These are phyloP conservation scores for Populus alba DNA, from an alignment of 345 rosid genomes.

Conservation along the genomic window DNA sequence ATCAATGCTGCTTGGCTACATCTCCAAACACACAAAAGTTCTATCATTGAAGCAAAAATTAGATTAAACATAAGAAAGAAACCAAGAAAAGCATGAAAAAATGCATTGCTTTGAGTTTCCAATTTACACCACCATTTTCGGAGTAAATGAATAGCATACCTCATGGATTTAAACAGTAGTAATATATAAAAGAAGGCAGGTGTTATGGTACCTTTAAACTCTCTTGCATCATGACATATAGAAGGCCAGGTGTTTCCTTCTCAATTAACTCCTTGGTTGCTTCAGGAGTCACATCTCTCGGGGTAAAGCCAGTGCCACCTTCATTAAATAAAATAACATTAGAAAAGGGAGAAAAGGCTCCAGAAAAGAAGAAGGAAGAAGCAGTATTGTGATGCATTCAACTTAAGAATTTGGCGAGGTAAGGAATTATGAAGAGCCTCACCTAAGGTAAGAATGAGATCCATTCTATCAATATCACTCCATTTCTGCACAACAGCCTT, in stretches of 20 bases:
- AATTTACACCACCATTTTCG: too few relatives aligned
- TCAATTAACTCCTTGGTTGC: slow-evolving; percentile 81
- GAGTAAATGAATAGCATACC: too few relatives aligned
- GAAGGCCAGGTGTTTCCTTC: slow-evolving; percentile 89
- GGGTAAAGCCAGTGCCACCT: slow-evolving; percentile 97
- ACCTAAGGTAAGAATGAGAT: slow-evolving; percentile 92
- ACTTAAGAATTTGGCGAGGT: background rate
- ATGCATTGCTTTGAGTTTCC: too few relatives aligned
- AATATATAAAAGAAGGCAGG: background rate
- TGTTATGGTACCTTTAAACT: slow-evolving; percentile 67
- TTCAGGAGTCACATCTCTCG: slow-evolving; percentile 97
- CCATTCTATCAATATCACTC: slow-evolving; percentile 73
- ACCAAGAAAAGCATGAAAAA: too few relatives aligned
- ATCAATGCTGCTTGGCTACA: too few relatives aligned
- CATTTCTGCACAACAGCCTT: slow-evolving; percentile 64
- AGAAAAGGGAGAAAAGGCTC: background rate
- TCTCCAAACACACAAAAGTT: too few relatives aligned
- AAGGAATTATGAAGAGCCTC: slow-evolving; percentile 14
- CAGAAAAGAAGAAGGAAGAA: background rate
- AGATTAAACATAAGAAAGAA: too few relatives aligned
- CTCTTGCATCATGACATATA: slow-evolving; percentile 91
- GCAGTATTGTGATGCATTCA: background rate
- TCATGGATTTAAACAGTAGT: too few relatives aligned
- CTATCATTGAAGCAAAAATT: too few relatives aligned
- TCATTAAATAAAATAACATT: slow-evolving; percentile 17